phyloP scores from a whole-genome alignment of 768 basidiomycete species.

The Lentinula detonsa region DNA sequence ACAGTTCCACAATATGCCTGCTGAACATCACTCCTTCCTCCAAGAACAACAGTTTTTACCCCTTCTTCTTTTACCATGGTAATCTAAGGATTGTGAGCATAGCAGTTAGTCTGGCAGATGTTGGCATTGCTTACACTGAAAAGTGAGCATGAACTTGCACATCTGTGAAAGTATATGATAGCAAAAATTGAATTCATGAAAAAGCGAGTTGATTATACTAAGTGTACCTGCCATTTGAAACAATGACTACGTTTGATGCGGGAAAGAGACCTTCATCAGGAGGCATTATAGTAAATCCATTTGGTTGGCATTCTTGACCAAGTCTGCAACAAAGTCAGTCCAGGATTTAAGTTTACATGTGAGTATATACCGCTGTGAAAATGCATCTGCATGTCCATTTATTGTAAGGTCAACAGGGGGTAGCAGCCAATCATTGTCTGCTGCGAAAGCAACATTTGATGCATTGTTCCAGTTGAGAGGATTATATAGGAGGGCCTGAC shows the following conservation, averaged over 20 bases:
- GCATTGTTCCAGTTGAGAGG: slow-evolving; percentile 24
- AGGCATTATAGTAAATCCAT: slow-evolving; percentile 21
- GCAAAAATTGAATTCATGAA: not conserved
- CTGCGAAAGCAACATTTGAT: slow-evolving; percentile 25
- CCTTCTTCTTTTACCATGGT: slow-evolving; percentile 57
- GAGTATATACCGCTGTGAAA: slow-evolving; percentile 32
- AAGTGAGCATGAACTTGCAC: slow-evolving; percentile 41
- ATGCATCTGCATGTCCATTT: slow-evolving; percentile 29
- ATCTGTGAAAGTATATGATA: slow-evolving; percentile 20
- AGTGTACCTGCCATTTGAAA: slow-evolving; percentile 48
- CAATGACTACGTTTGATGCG: slow-evolving; percentile 40
- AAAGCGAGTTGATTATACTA: not conserved
- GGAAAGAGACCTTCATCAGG: slow-evolving; percentile 44
- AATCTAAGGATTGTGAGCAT: slow-evolving; percentile 29
- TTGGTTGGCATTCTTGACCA: slow-evolving; percentile 40
- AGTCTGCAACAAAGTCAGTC: slow-evolving; percentile 20
- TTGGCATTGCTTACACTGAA: slow-evolving; percentile 28
- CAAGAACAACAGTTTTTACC: slow-evolving; percentile 50
- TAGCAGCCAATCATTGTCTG: slow-evolving; percentile 27
- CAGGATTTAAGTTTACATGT: not conserved
- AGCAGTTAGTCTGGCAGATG: not conserved
- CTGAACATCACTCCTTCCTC: slow-evolving; percentile 37
- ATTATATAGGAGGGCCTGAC: slow-evolving; percentile 23
- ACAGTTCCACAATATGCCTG: slow-evolving; percentile 61
- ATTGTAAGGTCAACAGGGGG: slow-evolving; percentile 25